Conservation (phyloP, 1,284 basidiomycete species). For the Blastosporella zonata region DNA sequence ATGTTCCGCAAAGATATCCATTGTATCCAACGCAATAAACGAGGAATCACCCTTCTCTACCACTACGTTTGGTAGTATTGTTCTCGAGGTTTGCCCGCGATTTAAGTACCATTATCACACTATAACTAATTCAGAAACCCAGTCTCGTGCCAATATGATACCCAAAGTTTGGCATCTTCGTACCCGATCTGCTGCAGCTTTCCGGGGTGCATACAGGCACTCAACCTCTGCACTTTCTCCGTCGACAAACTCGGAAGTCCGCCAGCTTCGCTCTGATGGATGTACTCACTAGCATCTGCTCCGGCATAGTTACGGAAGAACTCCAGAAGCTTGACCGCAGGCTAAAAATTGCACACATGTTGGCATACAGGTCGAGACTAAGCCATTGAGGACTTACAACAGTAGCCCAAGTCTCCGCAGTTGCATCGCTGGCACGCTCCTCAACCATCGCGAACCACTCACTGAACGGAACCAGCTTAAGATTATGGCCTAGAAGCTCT, state of each 20-base stretch:
- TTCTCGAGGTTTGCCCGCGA: too few relatives aligned
- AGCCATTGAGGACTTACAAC: constrained; percentile 1
- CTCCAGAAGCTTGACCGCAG: constrained; percentile 7
- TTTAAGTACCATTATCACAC: too few relatives aligned
- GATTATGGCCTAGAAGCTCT: constrained; percentile 3
- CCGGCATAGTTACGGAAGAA: constrained; percentile 6
- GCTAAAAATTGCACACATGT: not conserved
- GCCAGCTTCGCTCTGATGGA: constrained; percentile 2
- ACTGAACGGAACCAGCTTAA: constrained; percentile 1
- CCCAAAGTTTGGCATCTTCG: constrained; percentile 10
- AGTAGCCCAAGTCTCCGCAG: not conserved
- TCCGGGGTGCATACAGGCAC: not conserved
- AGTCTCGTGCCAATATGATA: constrained; percentile 6
- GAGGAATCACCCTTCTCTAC: too few relatives aligned
- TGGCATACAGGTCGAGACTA: not conserved
- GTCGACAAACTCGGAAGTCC: constrained; percentile 10
- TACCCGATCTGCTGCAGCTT: constrained; percentile 2
- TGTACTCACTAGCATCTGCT: not conserved
- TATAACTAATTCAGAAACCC: not conserved
- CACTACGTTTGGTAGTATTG: too few relatives aligned
- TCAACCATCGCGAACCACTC: constrained; percentile 10
- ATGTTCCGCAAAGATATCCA: too few relatives aligned
- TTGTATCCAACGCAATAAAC: too few relatives aligned
- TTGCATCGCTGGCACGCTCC: not conserved
- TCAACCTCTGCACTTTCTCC: constrained; percentile 1